Evolutionary conservation across 1,139 yeast species (phyloP).

Genomic region (Saccharomycopsis crataegensis): DNA sequence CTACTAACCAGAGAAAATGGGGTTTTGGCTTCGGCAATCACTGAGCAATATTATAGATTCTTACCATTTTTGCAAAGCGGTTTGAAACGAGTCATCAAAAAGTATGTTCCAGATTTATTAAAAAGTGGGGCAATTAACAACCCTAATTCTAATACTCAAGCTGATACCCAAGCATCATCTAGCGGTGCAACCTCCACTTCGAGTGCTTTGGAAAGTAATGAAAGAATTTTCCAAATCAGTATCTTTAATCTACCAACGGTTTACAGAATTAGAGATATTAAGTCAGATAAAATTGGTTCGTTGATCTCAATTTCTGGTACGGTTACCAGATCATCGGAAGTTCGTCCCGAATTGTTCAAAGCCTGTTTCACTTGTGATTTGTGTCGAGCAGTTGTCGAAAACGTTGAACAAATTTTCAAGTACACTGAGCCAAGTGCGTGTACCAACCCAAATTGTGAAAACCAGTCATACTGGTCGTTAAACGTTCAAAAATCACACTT

Average conservation of each 20-base stretch:
- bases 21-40: slow-evolving; percentile 80
- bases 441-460: slow-evolving; percentile 79
- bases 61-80: slow-evolving; percentile 78
- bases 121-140: slow-evolving; percentile 33
- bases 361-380: slow-evolving; percentile 88
- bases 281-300: slow-evolving; percentile 84
- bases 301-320: slow-evolving; percentile 88
- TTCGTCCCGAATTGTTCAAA: slow-evolving; percentile 84
- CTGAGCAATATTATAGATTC: slow-evolving; percentile 89
- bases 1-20: slow-evolving; percentile 72
- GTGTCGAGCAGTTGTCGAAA: slow-evolving; percentile 80
- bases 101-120: slow-evolving; percentile 68
- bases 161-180: slow-evolving; percentile 25
- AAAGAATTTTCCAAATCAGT: slow-evolving; percentile 80
- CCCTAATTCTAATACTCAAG: slow-evolving; percentile 22
- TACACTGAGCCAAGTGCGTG: slow-evolving; percentile 95
- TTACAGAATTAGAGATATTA: slow-evolving; percentile 80
- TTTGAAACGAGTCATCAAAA: slow-evolving; percentile 61
- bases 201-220: slow-evolving; percentile 39
- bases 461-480: slow-evolving; percentile 80
- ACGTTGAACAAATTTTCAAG: slow-evolving; percentile 87
- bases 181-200: slow-evolving; percentile 20
- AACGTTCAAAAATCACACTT: slow-evolving; percentile 80
- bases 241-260: slow-evolving; percentile 81
- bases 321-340: slow-evolving; percentile 94